A percentile compares a stretch with the other conserved stretches of the same genome.
These are phyloP conservation scores for Rhizopogon vinicolor DNA, from an alignment of 768 basidiomycete species.

Conservation along the genomic window DNA sequence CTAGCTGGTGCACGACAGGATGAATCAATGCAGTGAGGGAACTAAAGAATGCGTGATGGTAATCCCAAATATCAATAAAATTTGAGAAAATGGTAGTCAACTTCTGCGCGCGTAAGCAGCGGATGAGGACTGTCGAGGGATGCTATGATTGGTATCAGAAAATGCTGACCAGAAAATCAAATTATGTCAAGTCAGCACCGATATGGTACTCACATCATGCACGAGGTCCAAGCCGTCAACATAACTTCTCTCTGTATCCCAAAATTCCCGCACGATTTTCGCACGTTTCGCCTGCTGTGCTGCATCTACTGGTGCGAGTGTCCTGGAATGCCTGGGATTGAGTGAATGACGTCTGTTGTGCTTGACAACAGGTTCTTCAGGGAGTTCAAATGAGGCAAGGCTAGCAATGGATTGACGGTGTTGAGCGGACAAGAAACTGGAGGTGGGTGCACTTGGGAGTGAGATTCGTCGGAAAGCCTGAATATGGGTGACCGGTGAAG, in stretches of 20 bases:
- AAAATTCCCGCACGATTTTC: no score
- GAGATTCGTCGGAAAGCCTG: constrained; percentile 56
- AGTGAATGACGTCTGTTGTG: no score
- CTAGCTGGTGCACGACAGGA: constrained; percentile 7
- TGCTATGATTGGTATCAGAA: constrained; percentile 72
- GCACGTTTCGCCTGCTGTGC: no score
- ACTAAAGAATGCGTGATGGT: constrained; percentile 70
- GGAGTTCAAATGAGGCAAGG: no score
- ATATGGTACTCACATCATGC: constrained; percentile 17
- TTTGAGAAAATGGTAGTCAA: constrained; percentile 47
- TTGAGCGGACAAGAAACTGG: no score
- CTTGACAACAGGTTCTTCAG: no score
- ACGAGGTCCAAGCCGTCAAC: no score
- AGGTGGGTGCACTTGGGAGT: constrained; percentile 33
- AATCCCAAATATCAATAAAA: constrained; percentile 89
- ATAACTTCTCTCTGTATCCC: no score
- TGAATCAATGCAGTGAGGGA: constrained; percentile 40
- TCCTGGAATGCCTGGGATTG: no score
- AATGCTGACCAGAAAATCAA: constrained; percentile 50
- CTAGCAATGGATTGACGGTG: no score
- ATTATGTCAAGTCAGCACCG: not conserved
- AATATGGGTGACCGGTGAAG: constrained; percentile 41
- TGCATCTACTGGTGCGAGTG: no score
- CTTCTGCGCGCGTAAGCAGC: constrained; percentile 58
- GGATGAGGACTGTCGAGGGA: constrained; percentile 52